These are phyloP conservation scores for Chloris gayana DNA, from an alignment of 176 grass and related monocot genomes.

Conservation along the genomic window DNA sequence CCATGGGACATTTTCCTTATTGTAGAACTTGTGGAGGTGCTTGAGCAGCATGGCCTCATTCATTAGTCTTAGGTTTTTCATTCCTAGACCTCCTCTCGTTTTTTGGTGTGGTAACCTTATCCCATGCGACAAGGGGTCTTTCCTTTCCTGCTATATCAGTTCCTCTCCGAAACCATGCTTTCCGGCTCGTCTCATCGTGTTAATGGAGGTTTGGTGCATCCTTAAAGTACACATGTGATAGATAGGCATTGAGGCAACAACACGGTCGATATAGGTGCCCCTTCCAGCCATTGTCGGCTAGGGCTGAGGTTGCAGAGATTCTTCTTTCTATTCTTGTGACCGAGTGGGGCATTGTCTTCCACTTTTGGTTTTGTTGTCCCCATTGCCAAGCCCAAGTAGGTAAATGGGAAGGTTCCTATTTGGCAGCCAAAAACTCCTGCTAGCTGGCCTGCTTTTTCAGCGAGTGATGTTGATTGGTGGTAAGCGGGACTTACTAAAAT, in stretches of 20 bases:
- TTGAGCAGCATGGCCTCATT: no score
- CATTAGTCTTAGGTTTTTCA: no score
- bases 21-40: no score
- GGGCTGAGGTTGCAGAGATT: rapidly evolving
- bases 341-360: neutral
- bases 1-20: no score
- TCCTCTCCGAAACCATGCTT: no score
- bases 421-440: neutral
- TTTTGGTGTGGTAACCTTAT: no score
- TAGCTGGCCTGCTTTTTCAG: neutral
- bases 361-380: neutral
- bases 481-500: neutral
- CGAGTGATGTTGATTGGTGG: neutral
- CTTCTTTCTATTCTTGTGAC: neutral
- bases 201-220: neutral
- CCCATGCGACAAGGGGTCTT: no score
- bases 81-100: no score
- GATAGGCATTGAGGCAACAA: neutral
- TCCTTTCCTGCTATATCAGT: no score
- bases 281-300: neutral
- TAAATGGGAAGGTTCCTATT: neutral
- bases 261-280: no score
- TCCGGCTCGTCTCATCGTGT: no score
- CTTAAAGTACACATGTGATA: neutral
- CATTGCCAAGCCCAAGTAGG: neutral